Conservation (phyloP, 129 eudicot species). For the Artemisia argyi region DNA sequence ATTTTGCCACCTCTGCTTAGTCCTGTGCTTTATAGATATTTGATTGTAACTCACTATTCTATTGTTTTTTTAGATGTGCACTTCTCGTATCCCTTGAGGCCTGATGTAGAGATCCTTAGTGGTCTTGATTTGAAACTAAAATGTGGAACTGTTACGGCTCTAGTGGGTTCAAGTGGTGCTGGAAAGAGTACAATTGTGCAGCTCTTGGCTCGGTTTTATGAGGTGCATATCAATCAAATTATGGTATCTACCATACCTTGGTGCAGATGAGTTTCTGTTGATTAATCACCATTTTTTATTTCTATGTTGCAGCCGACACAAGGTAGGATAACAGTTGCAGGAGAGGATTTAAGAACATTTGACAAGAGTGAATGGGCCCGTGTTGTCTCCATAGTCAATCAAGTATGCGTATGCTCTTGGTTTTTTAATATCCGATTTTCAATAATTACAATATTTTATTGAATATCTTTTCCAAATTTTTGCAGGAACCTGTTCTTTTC, state of each 20-base stretch:
- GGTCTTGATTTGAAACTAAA: conserved; percentile 81
- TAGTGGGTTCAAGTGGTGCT: conserved; percentile 97
- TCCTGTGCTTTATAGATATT: neutral
- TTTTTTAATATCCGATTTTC: neutral
- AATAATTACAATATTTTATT: neutral
- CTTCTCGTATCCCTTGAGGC: conserved; percentile 92
- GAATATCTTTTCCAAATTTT: conserved; percentile 5
- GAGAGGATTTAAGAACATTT: conserved; percentile 91
- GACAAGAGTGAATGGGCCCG: conserved; percentile 99
- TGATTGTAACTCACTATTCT: neutral
- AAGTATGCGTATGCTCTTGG: conserved; percentile 57
- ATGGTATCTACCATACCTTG: conserved; percentile 2
- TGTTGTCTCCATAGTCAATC: conserved; percentile 92
- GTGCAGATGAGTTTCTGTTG: neutral
- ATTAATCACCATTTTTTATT: conserved; percentile 3
- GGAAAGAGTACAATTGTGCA: conserved; percentile 98
- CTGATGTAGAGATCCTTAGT: conserved; percentile 75
- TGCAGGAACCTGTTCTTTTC: conserved; percentile 92
- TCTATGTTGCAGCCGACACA: conserved; percentile 68
- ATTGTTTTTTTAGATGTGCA: conserved; percentile 60
- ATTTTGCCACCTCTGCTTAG: neutral
- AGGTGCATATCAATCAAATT: conserved; percentile 42
- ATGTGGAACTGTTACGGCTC: conserved; percentile 88
- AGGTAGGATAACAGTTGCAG: conserved; percentile 91
- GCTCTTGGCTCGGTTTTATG: conserved; percentile 93